Base-by-base conservation (phyloP, 2,329 filamentous ascomycete genomes). In the Dactylellina leptospora region DNA sequence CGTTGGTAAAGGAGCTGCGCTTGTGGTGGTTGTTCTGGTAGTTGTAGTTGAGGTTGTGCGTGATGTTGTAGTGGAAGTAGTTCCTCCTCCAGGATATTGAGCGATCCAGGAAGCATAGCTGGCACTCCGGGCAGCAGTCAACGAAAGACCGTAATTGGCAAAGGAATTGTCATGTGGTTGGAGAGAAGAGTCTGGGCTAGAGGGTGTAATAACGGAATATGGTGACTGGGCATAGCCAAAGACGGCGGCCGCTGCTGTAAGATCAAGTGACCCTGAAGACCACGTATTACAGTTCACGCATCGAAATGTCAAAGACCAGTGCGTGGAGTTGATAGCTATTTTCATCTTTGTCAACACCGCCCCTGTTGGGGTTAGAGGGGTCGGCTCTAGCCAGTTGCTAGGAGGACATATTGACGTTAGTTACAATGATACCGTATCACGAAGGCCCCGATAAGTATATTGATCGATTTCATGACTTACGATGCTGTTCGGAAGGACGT, bases 291-390 rank as follows among this genome's bases (percentile, higher is more conserved):
- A 84, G 9, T 79, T 79, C 47, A 80, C 77, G 75, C 84, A 86
- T 36, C 85, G 80, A 77, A 85, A 86, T 0, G 84, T 86, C 74
- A 83, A 84, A 1, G 82, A 82, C 76, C 82, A 82, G 74, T 85
- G 82, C 0, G 84, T 85, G 71, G 78, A 79, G 79, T 85, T 85
- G 66, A 84, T 77, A 22, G 82, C 84, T 0, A 83, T 84, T 23
- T 83, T 82, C 22, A 82, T 78, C 72, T 85, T 85, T 11, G 83
- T 81, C 0, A 76, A 76, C 13, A 82, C 75, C 10, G 80, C 80
- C 28, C 82, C 80, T 20, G 79, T 79, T 10, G 79, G 80, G 2
- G 80, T 79, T 75, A 83, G 83, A n/a, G 81, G 78, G 1, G 81
- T 77, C 0, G 84, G 84, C 48, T 81, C 82, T 58, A 81, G 78